Conservation (phyloP, 2,329 filamentous ascomycete species). For the Pestalotiopsis sp. region DNA sequence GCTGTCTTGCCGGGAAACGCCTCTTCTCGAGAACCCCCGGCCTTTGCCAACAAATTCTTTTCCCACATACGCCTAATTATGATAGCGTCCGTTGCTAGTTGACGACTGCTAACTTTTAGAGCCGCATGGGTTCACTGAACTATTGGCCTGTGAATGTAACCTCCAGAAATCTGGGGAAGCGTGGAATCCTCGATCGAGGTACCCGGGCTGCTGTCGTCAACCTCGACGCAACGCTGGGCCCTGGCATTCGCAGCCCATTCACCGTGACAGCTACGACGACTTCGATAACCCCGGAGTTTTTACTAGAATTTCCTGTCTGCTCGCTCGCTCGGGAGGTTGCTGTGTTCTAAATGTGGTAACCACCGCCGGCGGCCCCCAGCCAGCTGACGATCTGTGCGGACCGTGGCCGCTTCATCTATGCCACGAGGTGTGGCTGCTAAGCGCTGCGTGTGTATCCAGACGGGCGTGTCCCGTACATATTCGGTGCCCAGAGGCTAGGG, state of each 20-base stretch:
- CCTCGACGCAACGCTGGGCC: background rate
- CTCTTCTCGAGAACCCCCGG: background rate
- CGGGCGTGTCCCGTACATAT: background rate
- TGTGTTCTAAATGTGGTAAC: background rate
- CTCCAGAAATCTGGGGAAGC: slow-evolving; percentile 7
- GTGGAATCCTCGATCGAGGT: background rate
- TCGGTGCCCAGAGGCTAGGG: background rate
- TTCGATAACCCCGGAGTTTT: background rate
- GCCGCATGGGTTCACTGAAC: background rate
- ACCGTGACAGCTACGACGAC: background rate
- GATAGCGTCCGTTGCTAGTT: background rate
- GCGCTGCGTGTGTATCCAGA: background rate
- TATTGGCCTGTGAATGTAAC: slow-evolving; percentile 4
- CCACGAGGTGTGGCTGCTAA: slow-evolving; percentile 8
- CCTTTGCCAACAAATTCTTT: background rate
- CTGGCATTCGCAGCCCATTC: background rate
- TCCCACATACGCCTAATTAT: background rate
- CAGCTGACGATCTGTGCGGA: slow-evolving; percentile 2
- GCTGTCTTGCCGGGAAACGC: background rate
- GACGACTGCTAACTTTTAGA: background rate
- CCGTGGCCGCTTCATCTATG: slow-evolving; percentile 7
- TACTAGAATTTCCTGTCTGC: background rate
- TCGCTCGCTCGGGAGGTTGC: background rate
- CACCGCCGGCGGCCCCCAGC: background rate
- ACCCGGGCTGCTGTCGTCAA: background rate